Base-by-base conservation (phyloP, 176 grass and related monocot genomes). In the Triticum dicoccoides region DNA sequence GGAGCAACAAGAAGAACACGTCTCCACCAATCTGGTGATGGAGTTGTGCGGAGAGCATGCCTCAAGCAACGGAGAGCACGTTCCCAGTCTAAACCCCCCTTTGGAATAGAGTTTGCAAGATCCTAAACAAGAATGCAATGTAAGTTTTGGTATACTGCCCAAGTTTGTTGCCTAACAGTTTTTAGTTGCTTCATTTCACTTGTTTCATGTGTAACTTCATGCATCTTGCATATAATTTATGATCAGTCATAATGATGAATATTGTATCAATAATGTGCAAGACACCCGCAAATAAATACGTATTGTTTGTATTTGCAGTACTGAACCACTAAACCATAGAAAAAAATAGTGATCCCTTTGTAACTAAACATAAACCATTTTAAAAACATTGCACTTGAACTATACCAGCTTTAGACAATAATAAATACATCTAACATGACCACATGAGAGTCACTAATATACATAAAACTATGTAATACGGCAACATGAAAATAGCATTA, bases 11-110 rank as follows among this genome's bases (percentile, higher is more conserved):
- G 88, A 89, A 98, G 93, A 79, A 94, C 92, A 73, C 94, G 97
- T 69, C 97, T 96, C 97, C 97, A 98, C 97, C 97, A 98, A 76
- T 98, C 97, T 75, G 94, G 97, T 47, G 97, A 98, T 84, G 97
- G 97, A 72, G 90, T 96, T 89, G 97, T 95, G 30, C 89, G 84
- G 84, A 98, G 90, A 73, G 97, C 97, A 89, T 98, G 97, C 80
- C 97, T 91, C 85, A 98, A 89, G 80, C 97, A 98, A 61, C 97
- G 97, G 49, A 96, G 83, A 87, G 97, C 97, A 79, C 94, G 86
- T 77, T 98, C 97, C 97, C 97, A 98, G 77, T 98, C 97, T 78
- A 96, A 86, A 90, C 94, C 93, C 45, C 92, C 92, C 78, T 90
- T 98, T 25, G 92, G 92, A 89, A 98, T 96, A 64, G 94, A 94